Evolutionary conservation across 1,284 basidiomycete species (phyloP).

Genomic region (Sporisorium exsertum): DNA sequence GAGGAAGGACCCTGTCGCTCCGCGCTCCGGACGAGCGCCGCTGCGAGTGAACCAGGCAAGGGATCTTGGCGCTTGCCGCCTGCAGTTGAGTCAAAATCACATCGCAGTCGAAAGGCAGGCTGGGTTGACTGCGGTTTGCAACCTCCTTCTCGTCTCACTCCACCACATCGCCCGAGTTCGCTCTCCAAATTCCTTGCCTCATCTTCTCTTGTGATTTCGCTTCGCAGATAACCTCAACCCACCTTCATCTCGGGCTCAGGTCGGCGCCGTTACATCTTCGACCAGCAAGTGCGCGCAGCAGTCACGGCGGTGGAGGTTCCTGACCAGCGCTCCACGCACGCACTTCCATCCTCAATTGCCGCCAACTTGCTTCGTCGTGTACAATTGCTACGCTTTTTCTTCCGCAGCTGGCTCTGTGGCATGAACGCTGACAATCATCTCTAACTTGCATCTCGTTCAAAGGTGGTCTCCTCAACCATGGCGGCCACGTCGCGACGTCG

Average conservation of each 20-base stretch:
- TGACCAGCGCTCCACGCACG: neutral
- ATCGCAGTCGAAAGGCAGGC: neutral
- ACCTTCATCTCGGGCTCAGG: neutral
- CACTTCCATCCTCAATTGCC: neutral
- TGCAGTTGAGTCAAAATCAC: neutral
- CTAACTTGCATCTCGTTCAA: neutral
- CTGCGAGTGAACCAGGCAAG: neutral
- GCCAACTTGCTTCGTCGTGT: neutral
- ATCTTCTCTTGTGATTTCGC: neutral
- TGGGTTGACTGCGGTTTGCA: neutral
- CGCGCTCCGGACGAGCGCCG: neutral
- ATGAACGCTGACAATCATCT: neutral
- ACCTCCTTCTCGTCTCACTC: neutral
- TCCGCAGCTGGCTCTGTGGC: conserved; percentile 8
- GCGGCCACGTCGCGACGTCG: conserved; percentile 42
- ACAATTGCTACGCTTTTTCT: neutral
- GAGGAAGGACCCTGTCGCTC: conserved; percentile 5
- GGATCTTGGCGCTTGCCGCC: neutral
- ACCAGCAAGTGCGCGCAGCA: neutral
- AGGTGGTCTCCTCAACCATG: conserved; percentile 26
- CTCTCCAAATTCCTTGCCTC: neutral
- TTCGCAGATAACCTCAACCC: neutral
- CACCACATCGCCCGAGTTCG: neutral
- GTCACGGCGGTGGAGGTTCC: neutral
- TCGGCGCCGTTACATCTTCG: neutral